phyloP scores from a whole-genome alignment of 306 rosid species.

The Malus orientalis region DNA sequence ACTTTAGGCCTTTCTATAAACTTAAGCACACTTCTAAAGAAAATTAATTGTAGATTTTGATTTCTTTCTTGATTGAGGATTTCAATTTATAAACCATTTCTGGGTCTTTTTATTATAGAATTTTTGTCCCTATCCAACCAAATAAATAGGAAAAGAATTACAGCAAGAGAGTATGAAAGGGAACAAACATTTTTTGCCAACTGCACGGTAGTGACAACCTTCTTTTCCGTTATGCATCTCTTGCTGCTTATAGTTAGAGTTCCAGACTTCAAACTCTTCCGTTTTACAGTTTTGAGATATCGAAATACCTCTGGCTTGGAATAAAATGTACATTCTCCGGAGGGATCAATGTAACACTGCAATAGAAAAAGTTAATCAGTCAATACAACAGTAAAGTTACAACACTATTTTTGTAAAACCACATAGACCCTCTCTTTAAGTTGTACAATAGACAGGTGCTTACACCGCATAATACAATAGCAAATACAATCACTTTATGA shows the following conservation, averaged over 20 bases:
- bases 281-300: conserved; percentile 47
- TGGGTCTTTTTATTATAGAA: background rate
- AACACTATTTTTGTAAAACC: background rate
- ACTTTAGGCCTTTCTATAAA: background rate
- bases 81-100: background rate
- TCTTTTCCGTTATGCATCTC: conserved; percentile 24
- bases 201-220: conserved; percentile 12
- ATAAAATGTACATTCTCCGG: conserved; percentile 50
- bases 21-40: background rate
- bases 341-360: conserved; percentile 75
- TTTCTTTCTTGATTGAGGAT: background rate
- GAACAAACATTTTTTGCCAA: conserved; percentile 47
- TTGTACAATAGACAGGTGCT: background rate
- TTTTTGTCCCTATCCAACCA: conserved; percentile 1
- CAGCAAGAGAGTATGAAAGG: conserved; percentile 1
- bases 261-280: conserved; percentile 22
- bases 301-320: conserved; percentile 81
- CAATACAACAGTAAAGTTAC: background rate
- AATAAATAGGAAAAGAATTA: background rate
- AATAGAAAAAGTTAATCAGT: conserved; percentile 16
- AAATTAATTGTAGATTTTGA: background rate
- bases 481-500: background rate
- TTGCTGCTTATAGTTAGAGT: conserved; percentile 34
- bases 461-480: background rate
- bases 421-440: background rate